Evolutionary conservation across 305 asterid genomes (phyloP).

Genomic region (Petunia hybrid): DNA sequence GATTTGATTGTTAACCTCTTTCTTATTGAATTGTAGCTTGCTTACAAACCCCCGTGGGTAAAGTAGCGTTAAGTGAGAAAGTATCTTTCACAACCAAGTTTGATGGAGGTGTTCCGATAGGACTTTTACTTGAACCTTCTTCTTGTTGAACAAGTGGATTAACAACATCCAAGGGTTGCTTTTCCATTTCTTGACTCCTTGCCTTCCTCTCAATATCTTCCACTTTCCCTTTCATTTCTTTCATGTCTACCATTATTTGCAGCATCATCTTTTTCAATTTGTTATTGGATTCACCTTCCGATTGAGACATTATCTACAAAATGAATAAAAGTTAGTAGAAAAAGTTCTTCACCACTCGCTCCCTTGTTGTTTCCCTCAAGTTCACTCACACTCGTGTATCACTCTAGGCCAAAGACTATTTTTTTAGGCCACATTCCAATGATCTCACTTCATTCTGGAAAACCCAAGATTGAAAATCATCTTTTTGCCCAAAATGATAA

Average conservation of each 20-base stretch:
- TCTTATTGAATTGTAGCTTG: neutral
- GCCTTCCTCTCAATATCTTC: neutral
- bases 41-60: neutral
- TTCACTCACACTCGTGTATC: neutral
- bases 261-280: neutral
- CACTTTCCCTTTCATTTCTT: neutral
- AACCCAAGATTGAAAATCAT: too few relatives aligned
- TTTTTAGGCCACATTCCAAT: neutral
- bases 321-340: neutral
- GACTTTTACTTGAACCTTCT: neutral
- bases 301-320: neutral
- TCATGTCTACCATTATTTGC: neutral
- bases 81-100: neutral
- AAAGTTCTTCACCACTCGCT: neutral
- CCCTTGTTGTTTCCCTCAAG: neutral
- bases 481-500: too few relatives aligned
- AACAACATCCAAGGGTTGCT: neutral
- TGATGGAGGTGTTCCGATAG: neutral
- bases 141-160: neutral
- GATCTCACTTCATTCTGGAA: neutral
- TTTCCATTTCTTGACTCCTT: neutral
- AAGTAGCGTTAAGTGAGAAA: neutral
- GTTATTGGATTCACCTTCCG: neutral
- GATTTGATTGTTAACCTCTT: neutral
- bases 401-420: too few relatives aligned